Conservation (phyloP, 2,329 filamentous ascomycete genomes). For the Cercospora nicotianae region DNA sequence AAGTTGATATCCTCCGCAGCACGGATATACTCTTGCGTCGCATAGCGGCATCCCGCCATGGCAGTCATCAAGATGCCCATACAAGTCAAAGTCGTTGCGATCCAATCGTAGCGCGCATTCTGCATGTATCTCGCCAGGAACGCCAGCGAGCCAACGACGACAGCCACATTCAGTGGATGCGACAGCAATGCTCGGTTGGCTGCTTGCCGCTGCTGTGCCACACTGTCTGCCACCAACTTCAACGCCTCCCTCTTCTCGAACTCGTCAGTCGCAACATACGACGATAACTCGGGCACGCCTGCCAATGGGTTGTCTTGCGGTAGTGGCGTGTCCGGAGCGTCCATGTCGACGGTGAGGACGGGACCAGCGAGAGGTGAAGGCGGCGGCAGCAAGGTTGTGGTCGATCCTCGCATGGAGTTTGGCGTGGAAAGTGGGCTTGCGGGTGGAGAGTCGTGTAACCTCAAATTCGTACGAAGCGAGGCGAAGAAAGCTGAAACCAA, state of each 20-base stretch:
- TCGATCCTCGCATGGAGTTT: constrained; percentile 52
- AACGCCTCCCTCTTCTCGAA: constrained; percentile 67
- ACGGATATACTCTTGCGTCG: constrained; percentile 62
- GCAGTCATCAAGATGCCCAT: constrained; percentile 64
- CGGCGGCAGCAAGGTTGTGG: constrained; percentile 53
- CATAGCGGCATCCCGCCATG: constrained; percentile 61
- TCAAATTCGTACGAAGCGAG: constrained; percentile 77
- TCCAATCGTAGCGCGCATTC: constrained; percentile 50
- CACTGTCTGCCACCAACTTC: constrained; percentile 73
- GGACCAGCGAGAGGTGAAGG: constrained; percentile 45
- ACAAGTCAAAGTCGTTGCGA: constrained; percentile 58
- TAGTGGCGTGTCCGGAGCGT: constrained; percentile 19
- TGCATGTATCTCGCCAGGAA: constrained; percentile 45
- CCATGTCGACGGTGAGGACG: constrained; percentile 31
- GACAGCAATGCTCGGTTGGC: constrained; percentile 64
- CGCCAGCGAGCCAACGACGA: constrained; percentile 43
- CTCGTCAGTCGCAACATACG: constrained; percentile 53
- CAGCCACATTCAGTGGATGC: constrained; percentile 54
- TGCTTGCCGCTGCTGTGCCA: constrained; percentile 76
- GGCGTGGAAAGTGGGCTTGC: constrained; percentile 66
- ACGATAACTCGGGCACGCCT: constrained; percentile 63
- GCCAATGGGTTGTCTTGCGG: constrained; percentile 45
- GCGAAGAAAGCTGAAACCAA: constrained; percentile 70
- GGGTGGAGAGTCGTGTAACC: constrained; percentile 59
- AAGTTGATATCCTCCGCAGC: constrained; percentile 62